Evolutionary conservation across 179 eudicot species (phyloP).

Genomic region (Kewa caespitosa): DNA sequence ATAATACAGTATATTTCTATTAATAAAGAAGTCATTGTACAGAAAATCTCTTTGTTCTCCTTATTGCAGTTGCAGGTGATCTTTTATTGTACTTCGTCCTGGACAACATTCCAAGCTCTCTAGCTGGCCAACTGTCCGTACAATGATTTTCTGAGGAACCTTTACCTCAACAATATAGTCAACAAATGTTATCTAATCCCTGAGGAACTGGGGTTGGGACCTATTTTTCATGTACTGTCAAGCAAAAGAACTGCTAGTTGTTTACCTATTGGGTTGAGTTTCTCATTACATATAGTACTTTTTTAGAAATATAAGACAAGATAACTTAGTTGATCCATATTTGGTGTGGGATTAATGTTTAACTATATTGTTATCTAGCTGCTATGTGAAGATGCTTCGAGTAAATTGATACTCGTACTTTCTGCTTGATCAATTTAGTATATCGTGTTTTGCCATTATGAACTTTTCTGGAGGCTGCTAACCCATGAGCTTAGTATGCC

Average conservation of each 20-base stretch:
- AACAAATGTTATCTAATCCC: constrained; percentile 8
- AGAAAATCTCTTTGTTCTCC: constrained; percentile 26
- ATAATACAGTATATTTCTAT: neutral
- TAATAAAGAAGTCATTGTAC: constrained; percentile 19
- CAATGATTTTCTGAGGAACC: constrained; percentile 23
- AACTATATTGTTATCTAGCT: too few relatives aligned
- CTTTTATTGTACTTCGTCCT: constrained; percentile 24
- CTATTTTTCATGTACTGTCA: neutral
- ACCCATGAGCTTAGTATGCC: neutral
- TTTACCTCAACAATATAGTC: constrained; percentile 18
- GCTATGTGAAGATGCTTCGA: neutral
- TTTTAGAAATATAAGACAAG: constrained; percentile 1
- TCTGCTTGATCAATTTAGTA: neutral
- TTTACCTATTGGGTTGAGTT: neutral
- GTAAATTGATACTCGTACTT: neutral
- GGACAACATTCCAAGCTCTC: constrained; percentile 26
- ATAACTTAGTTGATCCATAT: neutral
- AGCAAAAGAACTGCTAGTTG: neutral
- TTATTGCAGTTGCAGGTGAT: constrained; percentile 21
- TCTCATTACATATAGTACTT: constrained; percentile 1
- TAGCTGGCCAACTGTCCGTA: constrained; percentile 25
- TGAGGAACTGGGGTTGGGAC: constrained; percentile 10
- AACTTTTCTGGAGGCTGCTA: neutral
- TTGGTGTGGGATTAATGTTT: neutral
- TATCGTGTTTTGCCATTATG: neutral